Evolutionary conservation across 495 filamentous ascomycete genomes (phyloP), one percentile per base, ranked within the genome.

Genomic region (Tuber aestivum): DNA sequence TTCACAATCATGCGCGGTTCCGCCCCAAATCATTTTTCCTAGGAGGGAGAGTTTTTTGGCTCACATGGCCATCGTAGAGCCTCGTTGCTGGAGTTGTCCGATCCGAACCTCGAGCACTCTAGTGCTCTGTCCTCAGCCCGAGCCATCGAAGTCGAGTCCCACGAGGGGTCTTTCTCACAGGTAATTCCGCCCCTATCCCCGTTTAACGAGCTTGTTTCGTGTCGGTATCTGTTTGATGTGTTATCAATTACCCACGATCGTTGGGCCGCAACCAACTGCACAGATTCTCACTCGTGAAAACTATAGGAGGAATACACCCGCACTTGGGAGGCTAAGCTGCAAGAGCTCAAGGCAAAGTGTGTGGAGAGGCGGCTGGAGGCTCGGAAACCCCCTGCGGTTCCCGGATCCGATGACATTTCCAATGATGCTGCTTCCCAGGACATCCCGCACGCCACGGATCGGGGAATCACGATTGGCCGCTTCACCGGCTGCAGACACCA

Each of bases 401-500:
- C 32, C 41, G 41, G 23, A 37, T 41, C 10, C 14, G 61, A 21
- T 70, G 41, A 2, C 5, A 37, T 18, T 23, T 77, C 74, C 20
- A 69, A 69, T n/a, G 69, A 44, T 27, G 14, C 27, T 44, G 44
- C 69, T 32, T 76, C 74, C 14, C 45, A 70, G 69, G 56, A 65
- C 56, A 65, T 65, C 56, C 32, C 70, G 10, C 70, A 37, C 41
- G 68, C 44, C 20, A 40, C 76, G 23, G 32, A 42, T 38, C 44
- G 72, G 41, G 76, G 78, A 7, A 75, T 78, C n/a, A 76, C 77
- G 23, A 91, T 97, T 79, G 95, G 95, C 10, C 84, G 83, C 42
- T 97, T 95, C 83, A 82, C 80, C 38, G 86, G 90, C 69, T 96
- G 93, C 81, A 86, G 88, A 38, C 91, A 92, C 83, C 84, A 92